Percentiles rank a stretch among this genome's conserved stretches.
Conservation (phyloP, 805 yeast species). For the Nakazawaea wyomingensis region DNA sequence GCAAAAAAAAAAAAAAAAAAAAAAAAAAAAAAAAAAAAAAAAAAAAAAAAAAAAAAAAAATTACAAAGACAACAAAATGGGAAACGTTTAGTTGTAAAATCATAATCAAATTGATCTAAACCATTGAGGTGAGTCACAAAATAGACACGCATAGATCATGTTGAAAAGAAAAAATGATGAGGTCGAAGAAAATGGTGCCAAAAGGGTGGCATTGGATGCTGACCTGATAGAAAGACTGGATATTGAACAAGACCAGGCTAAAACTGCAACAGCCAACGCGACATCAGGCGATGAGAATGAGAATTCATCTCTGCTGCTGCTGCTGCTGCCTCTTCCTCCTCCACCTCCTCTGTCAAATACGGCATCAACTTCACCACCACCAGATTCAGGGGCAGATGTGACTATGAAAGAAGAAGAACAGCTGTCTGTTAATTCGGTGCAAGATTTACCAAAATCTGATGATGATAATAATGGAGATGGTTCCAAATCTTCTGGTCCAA, state of each 20-base stretch:
- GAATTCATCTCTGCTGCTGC: neutral
- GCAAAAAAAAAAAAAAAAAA: neutral
- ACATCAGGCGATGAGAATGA: conserved; percentile 8
- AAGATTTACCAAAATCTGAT: neutral
- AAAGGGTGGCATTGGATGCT: conserved; percentile 67
- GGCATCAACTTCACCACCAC: neutral
- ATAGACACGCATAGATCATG: conserved; percentile 20
- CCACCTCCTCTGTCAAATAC: conserved; percentile 1
- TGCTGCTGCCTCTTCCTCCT: neutral
- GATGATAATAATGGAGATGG: conserved; percentile 2
- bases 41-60: neutral
- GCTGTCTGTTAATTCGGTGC: neutral
- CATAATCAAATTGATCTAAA: no score
- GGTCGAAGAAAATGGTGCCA: conserved; percentile 47
- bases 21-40: neutral
- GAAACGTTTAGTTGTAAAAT: no score
- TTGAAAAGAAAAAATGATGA: conserved; percentile 72
- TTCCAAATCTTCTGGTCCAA: conserved; percentile 22
- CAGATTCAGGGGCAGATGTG: conserved; percentile 9
- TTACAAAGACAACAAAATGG: neutral
- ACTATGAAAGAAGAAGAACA: conserved; percentile 4
- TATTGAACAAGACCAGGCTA: conserved; percentile 34
- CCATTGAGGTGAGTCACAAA: no score
- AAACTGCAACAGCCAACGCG: conserved; percentile 42
- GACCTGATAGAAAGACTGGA: conserved; percentile 44